A percentile compares a stretch with the other conserved stretches of the same genome.
phyloP scores from a whole-genome alignment of 257 asterid species.

The Agastache rugosa region DNA sequence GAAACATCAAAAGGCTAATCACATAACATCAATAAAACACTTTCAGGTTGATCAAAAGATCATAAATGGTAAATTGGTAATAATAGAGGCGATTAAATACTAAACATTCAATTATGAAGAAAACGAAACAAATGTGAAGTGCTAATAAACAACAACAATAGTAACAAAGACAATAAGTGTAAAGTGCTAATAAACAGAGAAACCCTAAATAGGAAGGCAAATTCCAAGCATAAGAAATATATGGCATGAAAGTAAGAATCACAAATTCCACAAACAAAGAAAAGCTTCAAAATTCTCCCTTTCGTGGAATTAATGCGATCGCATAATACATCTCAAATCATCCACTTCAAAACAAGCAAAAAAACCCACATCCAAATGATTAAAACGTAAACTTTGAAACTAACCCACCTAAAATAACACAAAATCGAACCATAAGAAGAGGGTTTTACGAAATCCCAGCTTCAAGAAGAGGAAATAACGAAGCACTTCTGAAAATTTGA shows the following conservation, averaged over 20 bases:
- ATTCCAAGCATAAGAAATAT: not conserved
- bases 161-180: not conserved
- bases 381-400: constrained; percentile 24
- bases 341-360: not conserved
- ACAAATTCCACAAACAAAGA: constrained; percentile 8
- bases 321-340: constrained; percentile 11
- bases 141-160: too few species aligned
- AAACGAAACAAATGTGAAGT: not conserved
- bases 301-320: constrained; percentile 11
- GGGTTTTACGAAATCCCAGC: constrained; percentile 24
- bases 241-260: constrained; percentile 3
- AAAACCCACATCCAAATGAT: constrained; percentile 29
- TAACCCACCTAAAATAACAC: constrained; percentile 39
- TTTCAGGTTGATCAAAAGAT: not conserved
- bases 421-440: not conserved
- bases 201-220: constrained; percentile 5
- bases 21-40: constrained; percentile 18
- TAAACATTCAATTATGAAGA: not conserved
- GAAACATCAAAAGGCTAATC: constrained; percentile 34
- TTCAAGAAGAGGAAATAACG: constrained; percentile 9
- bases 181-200: constrained; percentile 5
- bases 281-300: constrained; percentile 14
- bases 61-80: not conserved
- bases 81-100: not conserved
- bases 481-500: constrained; percentile 5